Conservation (phyloP, 106 monocot species). For the Dioscorea zingiberensis region DNA sequence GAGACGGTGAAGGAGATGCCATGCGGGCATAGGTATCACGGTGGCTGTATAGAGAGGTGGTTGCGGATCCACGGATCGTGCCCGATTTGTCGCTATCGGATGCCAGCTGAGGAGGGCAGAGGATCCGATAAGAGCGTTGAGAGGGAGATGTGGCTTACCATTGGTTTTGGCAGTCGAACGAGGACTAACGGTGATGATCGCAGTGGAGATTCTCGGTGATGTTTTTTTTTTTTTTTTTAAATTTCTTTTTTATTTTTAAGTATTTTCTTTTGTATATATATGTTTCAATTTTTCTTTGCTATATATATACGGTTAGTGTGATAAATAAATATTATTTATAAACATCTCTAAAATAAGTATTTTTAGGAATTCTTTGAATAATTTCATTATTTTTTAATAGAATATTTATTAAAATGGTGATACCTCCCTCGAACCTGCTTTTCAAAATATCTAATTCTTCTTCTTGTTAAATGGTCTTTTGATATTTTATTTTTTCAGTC, state of each 20-base stretch:
- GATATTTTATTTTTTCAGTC: no score
- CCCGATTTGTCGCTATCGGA: constrained; percentile 53
- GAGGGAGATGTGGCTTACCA: constrained; percentile 26
- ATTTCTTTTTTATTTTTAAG: neutral
- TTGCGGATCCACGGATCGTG: constrained; percentile 62
- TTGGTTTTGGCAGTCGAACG: neutral
- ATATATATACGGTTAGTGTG: no score
- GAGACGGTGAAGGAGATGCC: constrained; percentile 64
- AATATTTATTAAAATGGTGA: no score
- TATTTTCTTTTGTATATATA: no score
- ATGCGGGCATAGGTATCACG: constrained; percentile 65
- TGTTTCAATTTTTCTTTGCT: no score
- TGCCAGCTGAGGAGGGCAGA: constrained; percentile 45
- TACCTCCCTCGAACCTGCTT: no score
- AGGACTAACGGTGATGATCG: neutral
- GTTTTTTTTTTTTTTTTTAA: neutral
- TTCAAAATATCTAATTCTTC: no score
- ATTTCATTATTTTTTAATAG: no score
- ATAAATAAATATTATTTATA: no score
- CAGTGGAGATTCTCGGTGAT: neutral
- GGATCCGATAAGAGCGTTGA: constrained; percentile 5
- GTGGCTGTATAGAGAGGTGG: constrained; percentile 70
- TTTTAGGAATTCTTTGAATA: no score
- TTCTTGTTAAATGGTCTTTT: no score
- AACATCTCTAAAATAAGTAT: no score